phyloP scores from a whole-genome alignment of 805 yeast genomes.

The Zygoascus bituminiphila region DNA sequence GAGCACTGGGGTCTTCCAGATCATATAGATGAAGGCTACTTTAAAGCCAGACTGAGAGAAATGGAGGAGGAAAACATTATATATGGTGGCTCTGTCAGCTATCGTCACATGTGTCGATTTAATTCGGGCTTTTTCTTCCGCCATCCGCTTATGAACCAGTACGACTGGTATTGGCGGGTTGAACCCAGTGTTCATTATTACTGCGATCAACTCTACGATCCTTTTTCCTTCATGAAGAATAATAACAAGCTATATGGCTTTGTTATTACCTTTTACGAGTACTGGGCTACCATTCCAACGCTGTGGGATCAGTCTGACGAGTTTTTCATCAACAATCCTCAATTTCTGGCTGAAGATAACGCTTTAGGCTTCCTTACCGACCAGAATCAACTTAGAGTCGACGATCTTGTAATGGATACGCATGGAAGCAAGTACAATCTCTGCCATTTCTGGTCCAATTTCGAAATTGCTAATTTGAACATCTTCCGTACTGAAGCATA shows the following conservation, averaged over 20 bases:
- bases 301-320: conserved; percentile 69
- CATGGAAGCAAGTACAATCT: conserved; percentile 56
- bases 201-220: conserved; percentile 70
- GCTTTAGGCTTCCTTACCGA: conserved; percentile 50
- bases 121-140: conserved; percentile 86
- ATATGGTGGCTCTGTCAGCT: conserved; percentile 58
- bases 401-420: conserved; percentile 35
- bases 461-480: conserved; percentile 69
- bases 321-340: conserved; percentile 50
- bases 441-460: conserved; percentile 85
- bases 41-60: conserved; percentile 39
- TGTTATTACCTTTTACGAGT: conserved; percentile 76
- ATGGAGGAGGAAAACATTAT: conserved; percentile 41
- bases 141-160: conserved; percentile 60
- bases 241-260: conserved; percentile 79
- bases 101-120: conserved; percentile 92
- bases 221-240: conserved; percentile 71
- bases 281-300: conserved; percentile 76
- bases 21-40: conserved; percentile 52
- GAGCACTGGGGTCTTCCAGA: conserved; percentile 79
- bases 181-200: conserved; percentile 86
- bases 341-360: conserved; percentile 56
- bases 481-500: conserved; percentile 70
- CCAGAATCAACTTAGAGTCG: conserved; percentile 36
- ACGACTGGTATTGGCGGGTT: conserved; percentile 90